Evolutionary conservation across 345 rosid species (phyloP), one percentile per base, ranked within the genome.

Genomic region (Eutrema japonicum): DNA sequence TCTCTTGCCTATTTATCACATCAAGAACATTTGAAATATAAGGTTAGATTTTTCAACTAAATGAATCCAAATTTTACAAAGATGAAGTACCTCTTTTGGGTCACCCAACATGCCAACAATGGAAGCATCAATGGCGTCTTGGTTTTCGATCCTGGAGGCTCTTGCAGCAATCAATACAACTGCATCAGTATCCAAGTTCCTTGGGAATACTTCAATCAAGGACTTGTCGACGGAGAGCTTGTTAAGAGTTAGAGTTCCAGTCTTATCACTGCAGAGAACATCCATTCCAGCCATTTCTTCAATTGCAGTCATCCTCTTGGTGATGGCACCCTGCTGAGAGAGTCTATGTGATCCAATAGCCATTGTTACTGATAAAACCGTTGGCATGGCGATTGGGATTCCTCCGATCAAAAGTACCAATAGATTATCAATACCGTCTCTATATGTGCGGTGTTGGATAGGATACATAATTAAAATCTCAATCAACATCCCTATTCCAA

Each of bases 261-360:
- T 94, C 74, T 94, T 94, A 64, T 94, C 99, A 64, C 99, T 94
- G 82, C 99, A 92, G 1, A 94, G 82, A 52, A 94, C 95, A 76
- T 94, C 97, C 98, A 93, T 93, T 10, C 98, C 98, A 3, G 97
- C 96, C 96, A 94, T 86, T 84, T 91, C 97, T 80, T 94, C 96
- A 16, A 94, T 94, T 29, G 97, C 98, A 5, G 98, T 94, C 98
- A 91, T 91, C 77, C 97, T 87, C 78, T 94, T 94, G 26, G 96
- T 92, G 75, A 94, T 94, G 75, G 99, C 97, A 54, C 99, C 99
- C 83, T 94, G 96, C 72, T 89, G 73, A 0, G 96, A 86, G 27
- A 94, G 83, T 38, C 97, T 87, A 54, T 94, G 97, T 38, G 97
- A 91, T 4, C 98, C 98, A 69, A 91, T 89, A 46, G 98, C 97